Evolutionary conservation across 768 basidiomycete genomes (phyloP), one percentile per base, ranked within the genome.

Genomic region (Pisolithus sp.): DNA sequence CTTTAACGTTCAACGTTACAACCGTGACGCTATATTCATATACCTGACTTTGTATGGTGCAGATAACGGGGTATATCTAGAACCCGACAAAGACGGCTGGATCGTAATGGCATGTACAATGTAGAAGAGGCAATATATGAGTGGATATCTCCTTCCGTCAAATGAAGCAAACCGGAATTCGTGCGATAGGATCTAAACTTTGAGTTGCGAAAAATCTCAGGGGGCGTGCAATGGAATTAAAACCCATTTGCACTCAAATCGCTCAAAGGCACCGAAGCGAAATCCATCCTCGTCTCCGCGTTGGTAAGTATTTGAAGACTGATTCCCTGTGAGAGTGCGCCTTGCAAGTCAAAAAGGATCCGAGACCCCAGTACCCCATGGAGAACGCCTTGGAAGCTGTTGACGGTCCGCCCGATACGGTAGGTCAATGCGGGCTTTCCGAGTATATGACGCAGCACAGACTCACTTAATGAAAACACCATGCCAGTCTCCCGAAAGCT

Each of bases 331-430:
- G 30, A 31, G 12, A 34, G n/a, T 13, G 49, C 47, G n/a, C 23
- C 21, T 23, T 44, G 49, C 53, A 57, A 20, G 10, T 48, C 41
- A 26, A 57, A 57, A 4, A 57, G 49, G 46, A 57, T 57, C 21
- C 56, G 40, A 5, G 56, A 54, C 7, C 49, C 56, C 46, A 57
- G 23, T 10, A 57, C 53, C 15, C 56, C 44, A 21, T 57, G 56
- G 9, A 57, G 34, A 21, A 51, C 45, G 15, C 48, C 46, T 48
- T 57, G 53, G 21, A 57, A 51, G 8, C 56, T 54, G 20, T 34
- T 4, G n/a, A 9, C 3, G 6, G 23, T 20, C 5, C 41, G 7
- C 10, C 41, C 41, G 10, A 23, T 31, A 13, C 1, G 8, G 48
- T 10, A 9, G 17, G 21, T 38, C 20, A 36, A 21, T 12, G 15